These are phyloP conservation scores for Ettlia oleoabundans DNA, from an alignment of 139 green algal species.

Conservation along the genomic window DNA sequence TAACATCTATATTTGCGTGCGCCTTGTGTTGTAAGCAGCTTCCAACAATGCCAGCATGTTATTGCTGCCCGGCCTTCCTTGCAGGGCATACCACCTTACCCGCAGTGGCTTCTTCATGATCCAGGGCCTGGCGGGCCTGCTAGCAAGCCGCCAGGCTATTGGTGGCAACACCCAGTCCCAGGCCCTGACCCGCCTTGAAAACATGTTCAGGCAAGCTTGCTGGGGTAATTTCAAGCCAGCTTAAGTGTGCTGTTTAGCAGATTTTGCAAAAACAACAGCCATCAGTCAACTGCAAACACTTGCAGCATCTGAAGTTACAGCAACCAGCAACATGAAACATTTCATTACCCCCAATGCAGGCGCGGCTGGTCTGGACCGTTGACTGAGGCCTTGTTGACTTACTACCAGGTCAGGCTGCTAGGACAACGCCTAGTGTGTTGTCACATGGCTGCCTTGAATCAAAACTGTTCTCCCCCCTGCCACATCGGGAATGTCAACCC, in stretches of 20 bases:
- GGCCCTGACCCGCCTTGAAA: conserved; percentile 20
- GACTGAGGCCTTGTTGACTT: conserved; percentile 33
- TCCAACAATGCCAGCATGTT: no score
- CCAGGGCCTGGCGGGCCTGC: conserved; percentile 54
- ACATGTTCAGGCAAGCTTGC: neutral
- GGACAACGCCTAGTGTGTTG: neutral
- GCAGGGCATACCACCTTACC: conserved; percentile 69
- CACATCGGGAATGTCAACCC: no score
- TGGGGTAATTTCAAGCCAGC: neutral
- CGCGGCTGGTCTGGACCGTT: conserved; percentile 39
- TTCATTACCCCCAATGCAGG: no score
- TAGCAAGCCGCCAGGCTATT: neutral
- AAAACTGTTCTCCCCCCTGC: no score
- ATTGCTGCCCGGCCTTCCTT: no score
- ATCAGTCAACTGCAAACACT: no score
- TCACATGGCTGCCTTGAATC: neutral
- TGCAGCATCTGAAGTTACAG: no score
- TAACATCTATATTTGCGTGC: neutral
- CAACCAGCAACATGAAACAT: no score
- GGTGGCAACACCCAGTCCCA: neutral
- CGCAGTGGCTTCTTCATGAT: conserved; percentile 73
- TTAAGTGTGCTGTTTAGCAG: neutral
- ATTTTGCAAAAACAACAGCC: neutral
- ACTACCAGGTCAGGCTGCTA: neutral
- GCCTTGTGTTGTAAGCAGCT: no score